A percentile compares a stretch with the other conserved stretches of the same genome.
Conservation (phyloP, 345 rosid species). For the Cardamine occulta region DNA sequence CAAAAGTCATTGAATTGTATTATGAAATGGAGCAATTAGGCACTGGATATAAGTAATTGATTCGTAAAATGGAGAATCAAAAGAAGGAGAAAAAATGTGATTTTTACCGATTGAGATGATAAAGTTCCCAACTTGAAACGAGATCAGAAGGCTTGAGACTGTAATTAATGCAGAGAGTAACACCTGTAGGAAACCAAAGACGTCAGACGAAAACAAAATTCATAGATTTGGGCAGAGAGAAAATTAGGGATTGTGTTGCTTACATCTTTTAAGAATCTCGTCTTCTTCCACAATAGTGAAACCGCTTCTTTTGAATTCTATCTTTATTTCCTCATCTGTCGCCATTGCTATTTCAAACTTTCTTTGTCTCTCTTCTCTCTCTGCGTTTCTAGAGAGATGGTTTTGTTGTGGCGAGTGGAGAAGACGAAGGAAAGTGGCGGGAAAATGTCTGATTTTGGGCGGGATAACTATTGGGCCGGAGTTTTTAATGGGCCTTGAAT, state of each 20-base stretch:
- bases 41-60: neutral
- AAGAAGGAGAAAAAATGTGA: constrained; percentile 7
- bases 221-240: neutral
- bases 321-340: constrained; percentile 77
- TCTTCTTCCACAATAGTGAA: constrained; percentile 66
- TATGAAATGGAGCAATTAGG: neutral
- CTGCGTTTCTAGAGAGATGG: constrained; percentile 45
- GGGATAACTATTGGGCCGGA: constrained; percentile 31
- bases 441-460: constrained; percentile 44
- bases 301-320: constrained; percentile 63
- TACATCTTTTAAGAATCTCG: constrained; percentile 74
- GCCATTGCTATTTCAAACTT: constrained; percentile 34
- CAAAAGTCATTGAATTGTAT: neutral
- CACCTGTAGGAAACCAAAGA: constrained; percentile 50
- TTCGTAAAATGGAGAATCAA: neutral
- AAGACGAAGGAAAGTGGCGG: constrained; percentile 56
- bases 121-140: constrained; percentile 91
- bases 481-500: constrained; percentile 13
- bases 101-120: constrained; percentile 79
- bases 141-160: constrained; percentile 72
- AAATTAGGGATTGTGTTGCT: constrained; percentile 14
- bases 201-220: neutral
- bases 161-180: constrained; percentile 78
- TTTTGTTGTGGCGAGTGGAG: constrained; percentile 27
- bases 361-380: constrained; percentile 23